Evolutionary conservation across 208 protist species (phyloP).

Genomic region (Strigomonas galati): DNA sequence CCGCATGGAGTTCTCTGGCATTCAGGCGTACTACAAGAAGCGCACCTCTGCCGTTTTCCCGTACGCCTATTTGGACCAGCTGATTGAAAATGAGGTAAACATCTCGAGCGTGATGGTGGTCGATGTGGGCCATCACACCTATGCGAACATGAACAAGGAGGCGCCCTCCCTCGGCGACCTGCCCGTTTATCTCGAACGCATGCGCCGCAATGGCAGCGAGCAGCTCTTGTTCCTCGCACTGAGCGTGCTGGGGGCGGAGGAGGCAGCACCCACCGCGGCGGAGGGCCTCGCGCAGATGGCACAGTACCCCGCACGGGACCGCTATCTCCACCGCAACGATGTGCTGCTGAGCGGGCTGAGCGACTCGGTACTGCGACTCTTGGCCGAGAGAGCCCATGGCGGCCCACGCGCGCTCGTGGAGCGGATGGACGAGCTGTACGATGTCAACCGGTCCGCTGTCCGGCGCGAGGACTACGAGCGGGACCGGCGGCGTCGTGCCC

Average conservation of each 20-base stretch:
- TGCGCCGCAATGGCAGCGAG: conserved; percentile 81
- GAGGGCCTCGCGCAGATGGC: conserved; percentile 8
- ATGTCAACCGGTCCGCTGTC: conserved; percentile 44
- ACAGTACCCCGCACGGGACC: conserved; percentile 2
- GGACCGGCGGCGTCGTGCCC: conserved; percentile 26
- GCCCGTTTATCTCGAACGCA: conserved; percentile 68
- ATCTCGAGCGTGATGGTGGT: conserved; percentile 74
- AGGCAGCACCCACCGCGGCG: neutral
- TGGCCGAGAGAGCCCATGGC: conserved; percentile 79
- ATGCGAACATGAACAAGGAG: conserved; percentile 56
- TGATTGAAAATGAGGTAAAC: conserved; percentile 46
- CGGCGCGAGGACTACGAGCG: conserved; percentile 8
- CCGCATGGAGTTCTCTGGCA: neutral
- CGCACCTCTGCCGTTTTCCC: conserved; percentile 48
- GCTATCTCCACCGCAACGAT: conserved; percentile 84
- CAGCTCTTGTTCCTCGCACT: conserved; percentile 84
- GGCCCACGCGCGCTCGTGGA: conserved; percentile 73
- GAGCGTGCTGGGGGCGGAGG: neutral
- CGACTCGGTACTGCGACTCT: conserved; percentile 88
- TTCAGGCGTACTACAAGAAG: conserved; percentile 3
- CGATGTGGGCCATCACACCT: conserved; percentile 69
- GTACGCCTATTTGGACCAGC: conserved; percentile 63
- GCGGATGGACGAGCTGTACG: conserved; percentile 73
- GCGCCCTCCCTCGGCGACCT: conserved; percentile 74
- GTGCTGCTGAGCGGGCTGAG: conserved; percentile 90